Base-by-base conservation (phyloP, 1,284 basidiomycete genomes). In the Wolfiporia cocos region DNA sequence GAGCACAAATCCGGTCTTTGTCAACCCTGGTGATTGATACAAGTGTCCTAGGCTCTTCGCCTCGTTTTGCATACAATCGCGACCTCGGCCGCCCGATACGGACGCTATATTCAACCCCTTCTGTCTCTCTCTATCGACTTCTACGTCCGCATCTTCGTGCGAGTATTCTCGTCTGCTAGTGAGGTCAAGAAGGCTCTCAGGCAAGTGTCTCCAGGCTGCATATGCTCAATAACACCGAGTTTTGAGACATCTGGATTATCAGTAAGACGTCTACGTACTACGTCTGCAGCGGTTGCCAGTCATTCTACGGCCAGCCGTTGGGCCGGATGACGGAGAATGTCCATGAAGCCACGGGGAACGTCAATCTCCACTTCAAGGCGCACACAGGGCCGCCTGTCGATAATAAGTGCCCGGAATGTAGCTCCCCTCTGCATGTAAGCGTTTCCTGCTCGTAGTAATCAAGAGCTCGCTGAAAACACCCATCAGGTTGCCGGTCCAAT, bases 101-200 rank as follows among this genome's bases (percentile, higher is more conserved):
- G 95, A 0, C 81, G 92, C 35, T 88, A 84, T 58, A 92, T 99
- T 50, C 80, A 89, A 50, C 95, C 95, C 1, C 66, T 97, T n/a
- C 64, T 98, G 5, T 93, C 87, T 0, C 73, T 99, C 28, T 95
- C 92, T 10, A 97, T 99, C 59, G 96, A 99, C 60, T 99, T 99
- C 61, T 99, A 99, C 62, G 84, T 97, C 20, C 86, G 96, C 5
- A 62, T 98, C 12, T 99, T 98, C 58, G 80, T 98, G 9, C 79
- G 85, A 12, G 71, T 99, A 4, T 70, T 80, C 49, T 76, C 82
- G 0, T 73, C 81, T 1, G 84, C 92, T 0, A 67, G 84, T n/a
- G 84, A 93, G 60, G 93, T 95, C 26, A 99, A 99, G 65, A 84
- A 81, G 48, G 67, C 79, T 2, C 72, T 86, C 19, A 80, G 78